Base-by-base conservation (phyloP, 2,329 filamentous ascomycete genomes). In the Fusarium sarcochroum region DNA sequence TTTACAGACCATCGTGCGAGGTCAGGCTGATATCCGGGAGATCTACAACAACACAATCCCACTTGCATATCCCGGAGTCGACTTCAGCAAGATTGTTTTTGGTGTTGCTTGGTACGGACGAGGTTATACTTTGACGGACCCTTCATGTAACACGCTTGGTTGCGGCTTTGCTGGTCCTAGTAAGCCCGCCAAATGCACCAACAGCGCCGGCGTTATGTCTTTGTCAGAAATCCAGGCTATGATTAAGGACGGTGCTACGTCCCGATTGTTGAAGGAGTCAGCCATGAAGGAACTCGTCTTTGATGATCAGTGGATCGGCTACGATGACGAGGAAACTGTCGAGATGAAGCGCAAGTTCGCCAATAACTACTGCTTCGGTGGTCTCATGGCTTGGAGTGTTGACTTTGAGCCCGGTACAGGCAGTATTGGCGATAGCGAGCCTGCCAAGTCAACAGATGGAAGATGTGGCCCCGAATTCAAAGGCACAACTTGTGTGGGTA, bases 81-180 rank as follows among this genome's bases (percentile, higher is more conserved):
- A 80, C 52, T 76, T 80, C 0, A 30, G 41, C 4, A 83, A 85
- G 64, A 70, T 86, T 30, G 82, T 82, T 56, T 68, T 86, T 8
- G 85, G 84, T 0, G 50, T 85, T 3, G 82, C 82, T 2, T 80
- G 77, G 51, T 86, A 86, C 56, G 84, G 83, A 0, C 75, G 84
- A 10, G 79, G 81, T 4, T 85, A 81, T 44, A 85, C 80, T 0
- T 23, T 79, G 4, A 30, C 54, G 2, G 69, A 74, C 38, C 58
- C 71, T 1, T 58, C 32, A 10, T 80, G 78, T 55, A 73, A 64
- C n/a, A 42, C 52, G 0, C 58, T 74, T 3, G 66, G 60, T 1
- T 79, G 78, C 44, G 47, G 38, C 0, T 78, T 74, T 17, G 41
- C 18, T 0, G 75, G 69, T 2, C 68, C 23, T 23, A 23, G 23